These are phyloP conservation scores for Hyaloscypha variabilis DNA, from an alignment of 495 filamentous ascomycete genomes.

Conservation along the genomic window DNA sequence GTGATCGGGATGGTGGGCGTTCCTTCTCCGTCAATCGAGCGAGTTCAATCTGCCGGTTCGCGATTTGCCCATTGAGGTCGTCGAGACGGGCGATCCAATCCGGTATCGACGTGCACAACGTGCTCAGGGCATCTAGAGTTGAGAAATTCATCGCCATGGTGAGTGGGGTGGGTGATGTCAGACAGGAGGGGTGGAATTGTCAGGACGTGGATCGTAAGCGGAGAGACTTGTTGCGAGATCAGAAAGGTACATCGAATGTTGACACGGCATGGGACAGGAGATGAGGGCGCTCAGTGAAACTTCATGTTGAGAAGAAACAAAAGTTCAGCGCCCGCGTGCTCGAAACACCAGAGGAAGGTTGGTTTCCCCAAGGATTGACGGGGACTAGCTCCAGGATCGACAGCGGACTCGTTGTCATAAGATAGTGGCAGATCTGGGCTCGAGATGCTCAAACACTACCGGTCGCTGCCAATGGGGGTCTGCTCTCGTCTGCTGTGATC, in stretches of 20 bases:
- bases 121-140: constrained; percentile 62
- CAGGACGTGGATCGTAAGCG: neutral
- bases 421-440: constrained; percentile 1
- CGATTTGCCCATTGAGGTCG: constrained; percentile 68
- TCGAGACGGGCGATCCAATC: constrained; percentile 70
- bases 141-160: constrained; percentile 21
- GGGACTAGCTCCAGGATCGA: neutral
- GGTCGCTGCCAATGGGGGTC: neutral
- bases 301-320: neutral
- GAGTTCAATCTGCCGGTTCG: constrained; percentile 70
- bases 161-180: neutral
- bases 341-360: neutral
- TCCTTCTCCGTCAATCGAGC: constrained; percentile 29
- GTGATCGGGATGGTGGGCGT: constrained; percentile 36
- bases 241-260: neutral
- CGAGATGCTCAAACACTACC: neutral
- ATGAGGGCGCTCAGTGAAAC: neutral
- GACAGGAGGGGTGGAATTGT: neutral
- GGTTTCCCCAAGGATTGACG: neutral
- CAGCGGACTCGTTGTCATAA: neutral
- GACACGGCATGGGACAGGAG: neutral
- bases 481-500: neutral
- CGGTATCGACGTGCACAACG: constrained; percentile 65
- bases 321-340: neutral
- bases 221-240: neutral